Conservation (phyloP, 371 early-diverging fungal species). For the Mortierella sp. region DNA sequence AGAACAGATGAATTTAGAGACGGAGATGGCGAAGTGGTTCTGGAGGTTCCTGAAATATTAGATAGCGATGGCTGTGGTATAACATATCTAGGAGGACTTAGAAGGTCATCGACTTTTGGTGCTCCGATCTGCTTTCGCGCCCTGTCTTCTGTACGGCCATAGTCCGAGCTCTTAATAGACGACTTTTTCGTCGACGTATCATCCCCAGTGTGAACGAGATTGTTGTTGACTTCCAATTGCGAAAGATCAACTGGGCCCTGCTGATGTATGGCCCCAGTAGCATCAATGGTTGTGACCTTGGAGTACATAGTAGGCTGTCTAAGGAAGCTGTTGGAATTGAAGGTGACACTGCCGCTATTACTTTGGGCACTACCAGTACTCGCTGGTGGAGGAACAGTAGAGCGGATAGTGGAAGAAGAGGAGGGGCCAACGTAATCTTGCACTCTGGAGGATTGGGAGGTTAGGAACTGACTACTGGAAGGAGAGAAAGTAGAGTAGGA, state of each 20-base stretch:
- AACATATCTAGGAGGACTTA: conserved; percentile 29
- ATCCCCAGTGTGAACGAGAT: conserved; percentile 18
- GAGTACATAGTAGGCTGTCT: conserved; percentile 19
- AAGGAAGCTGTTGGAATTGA: background rate
- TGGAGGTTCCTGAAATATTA: conserved; percentile 13
- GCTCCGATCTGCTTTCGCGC: conserved; percentile 10
- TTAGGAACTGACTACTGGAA: conserved; percentile 33
- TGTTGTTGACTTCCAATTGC: conserved; percentile 24
- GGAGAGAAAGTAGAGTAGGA: conserved; percentile 24
- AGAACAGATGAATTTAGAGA: conserved; percentile 27
- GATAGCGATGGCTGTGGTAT: conserved; percentile 30
- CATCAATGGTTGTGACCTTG: conserved; percentile 33
- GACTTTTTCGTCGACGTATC: conserved; percentile 2
- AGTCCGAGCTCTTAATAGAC: conserved; percentile 7
- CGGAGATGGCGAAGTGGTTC: conserved; percentile 31
- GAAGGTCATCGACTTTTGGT: conserved; percentile 13
- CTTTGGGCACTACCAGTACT: conserved; percentile 7
- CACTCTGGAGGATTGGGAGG: conserved; percentile 42
- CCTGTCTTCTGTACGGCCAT: conserved; percentile 9
- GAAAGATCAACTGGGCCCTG: conserved; percentile 22
- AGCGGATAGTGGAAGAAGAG: conserved; percentile 12
- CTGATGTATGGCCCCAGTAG: conserved; percentile 29
- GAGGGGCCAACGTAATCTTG: conserved; percentile 30
- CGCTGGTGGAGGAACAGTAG: conserved; percentile 3
- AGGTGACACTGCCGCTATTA: conserved; percentile 7